Evolutionary conservation across 2,329 filamentous ascomycete species (phyloP).

Genomic region (Colletotrichum gloeosporioides): DNA sequence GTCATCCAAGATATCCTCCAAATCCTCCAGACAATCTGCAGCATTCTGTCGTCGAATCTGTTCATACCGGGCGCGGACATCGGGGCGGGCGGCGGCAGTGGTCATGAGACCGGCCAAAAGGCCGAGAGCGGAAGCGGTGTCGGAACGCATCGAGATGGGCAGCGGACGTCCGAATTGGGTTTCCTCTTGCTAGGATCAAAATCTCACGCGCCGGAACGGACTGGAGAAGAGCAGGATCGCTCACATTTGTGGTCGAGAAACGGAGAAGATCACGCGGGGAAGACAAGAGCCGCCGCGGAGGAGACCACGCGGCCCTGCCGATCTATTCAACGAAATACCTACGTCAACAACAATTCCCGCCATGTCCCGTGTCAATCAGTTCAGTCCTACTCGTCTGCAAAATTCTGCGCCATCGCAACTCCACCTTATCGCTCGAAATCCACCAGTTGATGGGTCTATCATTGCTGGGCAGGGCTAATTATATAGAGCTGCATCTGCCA

Average conservation of each 20-base stretch:
- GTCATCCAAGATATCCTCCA: conserved; percentile 9
- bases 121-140: neutral
- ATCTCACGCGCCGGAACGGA: neutral
- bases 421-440: neutral
- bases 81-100: neutral
- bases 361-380: neutral
- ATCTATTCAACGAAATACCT: neutral
- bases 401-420: conserved; percentile 8
- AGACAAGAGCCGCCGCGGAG: neutral
- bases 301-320: neutral
- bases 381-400: neutral
- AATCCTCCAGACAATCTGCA: conserved; percentile 2
- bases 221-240: neutral
- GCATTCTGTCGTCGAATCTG: conserved; percentile 2
- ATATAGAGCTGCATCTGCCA: conserved; percentile 17
- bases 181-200: neutral
- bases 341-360: neutral
- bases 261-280: neutral
- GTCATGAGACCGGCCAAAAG: neutral
- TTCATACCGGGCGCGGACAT: neutral
- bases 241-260: conserved; percentile 1
- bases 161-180: neutral
- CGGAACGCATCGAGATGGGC: neutral
- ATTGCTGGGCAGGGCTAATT: conserved; percentile 14
- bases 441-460: neutral